These are phyloP conservation scores for Rhizopus arrhizus DNA, from an alignment of 371 early-diverging fungal species.

Conservation along the genomic window DNA sequence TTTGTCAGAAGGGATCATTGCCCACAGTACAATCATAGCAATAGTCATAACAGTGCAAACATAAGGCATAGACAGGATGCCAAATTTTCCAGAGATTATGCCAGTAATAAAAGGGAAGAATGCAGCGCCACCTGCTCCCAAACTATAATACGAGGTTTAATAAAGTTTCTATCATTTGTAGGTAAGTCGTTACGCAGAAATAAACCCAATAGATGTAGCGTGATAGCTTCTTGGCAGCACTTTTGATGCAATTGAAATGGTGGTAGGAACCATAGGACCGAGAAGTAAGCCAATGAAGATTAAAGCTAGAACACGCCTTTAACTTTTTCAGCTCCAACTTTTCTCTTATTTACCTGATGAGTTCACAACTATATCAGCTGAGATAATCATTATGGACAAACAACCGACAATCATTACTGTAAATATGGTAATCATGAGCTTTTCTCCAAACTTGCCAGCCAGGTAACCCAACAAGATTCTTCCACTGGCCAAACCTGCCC, in stretches of 20 bases:
- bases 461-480: constrained; percentile 37
- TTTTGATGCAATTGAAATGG: constrained; percentile 37
- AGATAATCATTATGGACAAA: constrained; percentile 18
- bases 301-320: constrained; percentile 11
- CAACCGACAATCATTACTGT: constrained; percentile 23
- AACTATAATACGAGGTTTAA: constrained; percentile 7
- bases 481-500: constrained; percentile 39
- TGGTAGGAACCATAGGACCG: constrained; percentile 44
- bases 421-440: constrained; percentile 32
- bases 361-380: constrained; percentile 18
- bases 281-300: constrained; percentile 31
- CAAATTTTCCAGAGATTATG: constrained; percentile 32
- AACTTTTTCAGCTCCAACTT: no score
- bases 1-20: constrained; percentile 33
- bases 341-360: not conserved
- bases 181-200: not conserved
- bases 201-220: constrained; percentile 40
- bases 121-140: constrained; percentile 44
- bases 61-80: constrained; percentile 33
- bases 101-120: constrained; percentile 42
- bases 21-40: constrained; percentile 34
- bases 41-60: constrained; percentile 27
- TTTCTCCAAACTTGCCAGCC: constrained; percentile 35
- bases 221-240: constrained; percentile 35
- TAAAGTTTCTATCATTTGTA: no score